A percentile compares a stretch with the other conserved stretches of the same genome.
These are phyloP conservation scores for Cytidiella melzeri DNA, from an alignment of 768 basidiomycete genomes.

Conservation along the genomic window DNA sequence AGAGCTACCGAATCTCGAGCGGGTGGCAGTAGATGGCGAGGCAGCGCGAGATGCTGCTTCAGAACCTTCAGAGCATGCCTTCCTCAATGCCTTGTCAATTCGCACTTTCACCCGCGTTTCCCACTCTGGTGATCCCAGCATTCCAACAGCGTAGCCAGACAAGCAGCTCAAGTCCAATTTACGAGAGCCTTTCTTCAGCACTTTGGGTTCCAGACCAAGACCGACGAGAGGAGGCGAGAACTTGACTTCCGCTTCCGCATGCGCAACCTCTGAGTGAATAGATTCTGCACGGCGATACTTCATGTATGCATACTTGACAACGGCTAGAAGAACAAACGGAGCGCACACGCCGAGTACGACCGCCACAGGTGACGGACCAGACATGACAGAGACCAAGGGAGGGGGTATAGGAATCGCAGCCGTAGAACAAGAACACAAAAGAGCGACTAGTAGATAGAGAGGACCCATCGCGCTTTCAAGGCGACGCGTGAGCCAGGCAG, in stretches of 20 bases:
- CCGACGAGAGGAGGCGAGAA: constrained; percentile 1
- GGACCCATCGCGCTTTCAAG: background rate
- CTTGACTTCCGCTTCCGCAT: background rate
- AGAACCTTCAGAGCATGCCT: background rate
- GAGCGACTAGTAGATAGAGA: background rate
- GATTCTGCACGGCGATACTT: constrained; percentile 17
- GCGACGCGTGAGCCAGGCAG: background rate
- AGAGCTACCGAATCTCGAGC: background rate
- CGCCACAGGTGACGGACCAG: background rate
- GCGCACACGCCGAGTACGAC: constrained; percentile 13
- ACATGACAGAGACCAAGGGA: background rate
- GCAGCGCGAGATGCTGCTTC: background rate
- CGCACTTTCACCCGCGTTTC: constrained; percentile 19
- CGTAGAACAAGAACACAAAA: background rate
- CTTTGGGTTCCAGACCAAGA: background rate
- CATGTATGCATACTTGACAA: constrained; percentile 17
- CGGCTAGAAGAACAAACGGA: constrained; percentile 17
- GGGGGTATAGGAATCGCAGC: background rate
- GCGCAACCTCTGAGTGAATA: constrained; percentile 9
- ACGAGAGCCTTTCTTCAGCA: background rate
- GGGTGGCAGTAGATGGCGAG: background rate
- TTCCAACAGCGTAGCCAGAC: constrained; percentile 21
- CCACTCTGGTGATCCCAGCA: constrained; percentile 22
- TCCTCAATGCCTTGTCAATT: constrained; percentile 4
- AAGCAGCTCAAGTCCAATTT: background rate